phyloP scores from a whole-genome alignment of 108 stramenopile species.

The Epipyxis sp. region DNA sequence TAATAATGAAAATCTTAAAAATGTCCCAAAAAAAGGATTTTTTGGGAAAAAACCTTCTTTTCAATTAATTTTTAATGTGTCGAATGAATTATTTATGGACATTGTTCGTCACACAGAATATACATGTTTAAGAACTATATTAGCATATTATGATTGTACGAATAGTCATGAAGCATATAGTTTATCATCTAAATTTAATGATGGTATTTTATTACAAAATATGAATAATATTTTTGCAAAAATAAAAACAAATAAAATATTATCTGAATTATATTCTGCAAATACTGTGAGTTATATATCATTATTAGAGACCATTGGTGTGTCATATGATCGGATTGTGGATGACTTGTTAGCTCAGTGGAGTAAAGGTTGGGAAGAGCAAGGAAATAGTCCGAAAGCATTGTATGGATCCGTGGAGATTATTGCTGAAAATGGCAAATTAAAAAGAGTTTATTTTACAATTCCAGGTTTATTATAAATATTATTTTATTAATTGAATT shows the following conservation, averaged over 20 bases:
- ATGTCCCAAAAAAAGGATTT: too few species aligned
- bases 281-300: constrained; percentile 12
- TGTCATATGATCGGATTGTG: background rate
- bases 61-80: background rate
- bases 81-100: background rate
- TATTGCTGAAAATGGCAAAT: background rate
- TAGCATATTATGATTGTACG: background rate
- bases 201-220: constrained; percentile 20
- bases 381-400: background rate
- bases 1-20: too few species aligned
- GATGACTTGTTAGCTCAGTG: constrained; percentile 12
- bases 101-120: constrained; percentile 17
- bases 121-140: background rate
- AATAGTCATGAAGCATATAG: background rate
- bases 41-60: too few species aligned
- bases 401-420: constrained; percentile 25
- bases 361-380: background rate
- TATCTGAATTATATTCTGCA: background rate
- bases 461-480: too few species aligned
- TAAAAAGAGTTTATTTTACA: constrained; percentile 12
- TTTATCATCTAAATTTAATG: background rate
- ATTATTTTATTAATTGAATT: too few species aligned
- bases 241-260: background rate
- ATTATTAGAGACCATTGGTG: background rate
- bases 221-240: constrained; percentile 1